Evolutionary conservation across 1,284 basidiomycete genomes (phyloP), one percentile per base, ranked within the genome.

Genomic region (Omphalotus olearius): DNA sequence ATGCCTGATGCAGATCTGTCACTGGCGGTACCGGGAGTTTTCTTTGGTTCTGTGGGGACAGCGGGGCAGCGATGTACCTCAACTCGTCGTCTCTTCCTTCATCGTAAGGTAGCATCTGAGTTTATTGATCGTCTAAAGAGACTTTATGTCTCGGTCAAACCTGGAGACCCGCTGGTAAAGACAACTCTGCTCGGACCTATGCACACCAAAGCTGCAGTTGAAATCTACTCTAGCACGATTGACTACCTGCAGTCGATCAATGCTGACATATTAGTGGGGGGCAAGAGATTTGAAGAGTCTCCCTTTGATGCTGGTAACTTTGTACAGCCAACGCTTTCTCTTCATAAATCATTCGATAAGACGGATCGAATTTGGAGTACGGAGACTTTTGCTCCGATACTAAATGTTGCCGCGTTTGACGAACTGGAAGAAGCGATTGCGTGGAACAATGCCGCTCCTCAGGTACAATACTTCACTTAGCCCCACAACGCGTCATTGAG

Each of bases 61-160:
- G 90, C 92, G 30, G 95, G 95, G 18, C 95, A 98, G 66, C 80
- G 95, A 45, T 98, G 95, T 72, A 98, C 95, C 1, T 88, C 93
- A 17, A 98, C 94, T 1, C 82, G 95, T 48, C 79, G 95, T 51
- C 79, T 98, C 11, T 91, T 92, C 69, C 78, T 98, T 52, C 95
- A 98, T 67, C 82, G 82, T 40, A 70, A 80, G 54, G 83, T 98
- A 59, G 85, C 92, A 0, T 64, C 79, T 33, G 71, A 81, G 54
- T 94, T 98, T 73, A 74, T 96, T 54, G 75, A 80, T 35, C 79
- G 79, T 16, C 80, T 98, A 14, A 74, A 83, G 63, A 80, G 80
- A 56, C 79, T 91, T 25, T 94, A 95, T 68, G 67, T 71, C 23
- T 75, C 78, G 10, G 70, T 91, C 33, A 71, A 72, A 26, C 86